Evolutionary conservation across 1,284 basidiomycete species (phyloP), one percentile per base, ranked within the genome.

Genomic region (Cystobasidium pallidum): DNA sequence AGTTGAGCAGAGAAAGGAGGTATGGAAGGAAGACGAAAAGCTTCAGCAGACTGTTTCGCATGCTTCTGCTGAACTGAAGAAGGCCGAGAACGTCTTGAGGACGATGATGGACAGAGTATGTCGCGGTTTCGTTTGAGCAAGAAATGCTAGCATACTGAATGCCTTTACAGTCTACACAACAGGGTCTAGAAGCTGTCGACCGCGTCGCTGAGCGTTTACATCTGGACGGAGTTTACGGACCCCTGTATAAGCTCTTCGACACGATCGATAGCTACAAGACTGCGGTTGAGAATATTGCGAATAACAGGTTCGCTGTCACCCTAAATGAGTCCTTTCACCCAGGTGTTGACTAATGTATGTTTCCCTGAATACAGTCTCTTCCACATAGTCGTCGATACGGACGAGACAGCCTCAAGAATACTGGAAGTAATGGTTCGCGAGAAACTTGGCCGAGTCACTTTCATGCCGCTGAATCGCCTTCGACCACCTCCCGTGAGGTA

Each of bases 381-480:
- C 84, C 95, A 99, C 78, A 89, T 99, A 36, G 95, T 99, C 0
- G 95, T 99, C 70, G 96, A 99, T 81, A 92, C 86, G 15, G 96
- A 99, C 79, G 89, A 89, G 51, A 98, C 94, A 0, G 96, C 93
- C 0, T 88, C 88, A 3, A 88, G 86, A 77, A 87, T 98, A 19
- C 87, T 99, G 24, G 91, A 96, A 28, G 85, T 90, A 75, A 95
- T 99, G 94, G 85, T 94, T 78, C 88, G 88, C 78, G 93, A 98
- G 78, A 91, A 90, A 80, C 90, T 88, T 4, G 96, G 96, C 0
- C 88, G 96, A 65, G 91, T 99, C 24, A 99, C 96, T 0, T 98
- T 98, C 82, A 94, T 99, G 89, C 96, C 96, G 15, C 86, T 99
- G 55, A 99, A 99, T 81, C 90, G 95, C n/a, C 87, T 99, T 63